Conservation (phyloP, 78 protist genomes). For the Dictyostelium brefeldianum region DNA sequence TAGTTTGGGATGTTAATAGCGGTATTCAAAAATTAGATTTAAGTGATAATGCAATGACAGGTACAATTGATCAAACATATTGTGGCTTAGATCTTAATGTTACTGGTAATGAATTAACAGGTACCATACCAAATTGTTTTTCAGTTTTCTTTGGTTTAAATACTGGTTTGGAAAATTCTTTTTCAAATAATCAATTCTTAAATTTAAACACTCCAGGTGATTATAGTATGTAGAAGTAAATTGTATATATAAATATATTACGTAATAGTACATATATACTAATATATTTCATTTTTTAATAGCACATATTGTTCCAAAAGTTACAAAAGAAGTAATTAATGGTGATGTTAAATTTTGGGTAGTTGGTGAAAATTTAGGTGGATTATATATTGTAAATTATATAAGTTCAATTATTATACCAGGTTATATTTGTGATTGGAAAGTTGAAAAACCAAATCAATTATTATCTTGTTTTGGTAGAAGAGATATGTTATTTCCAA, state of each 20-base stretch:
- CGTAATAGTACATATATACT: too few species aligned
- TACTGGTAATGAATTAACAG: background rate
- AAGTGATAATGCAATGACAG: background rate
- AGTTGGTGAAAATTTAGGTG: slow-evolving; percentile 1
- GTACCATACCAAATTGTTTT: background rate
- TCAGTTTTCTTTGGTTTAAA: background rate
- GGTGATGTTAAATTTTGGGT: background rate
- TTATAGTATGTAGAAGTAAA: too few species aligned
- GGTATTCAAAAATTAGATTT: too few species aligned
- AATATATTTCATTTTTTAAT: too few species aligned
- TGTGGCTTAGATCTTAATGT: background rate
- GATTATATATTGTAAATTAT: background rate
- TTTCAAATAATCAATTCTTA: background rate
- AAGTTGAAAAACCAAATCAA: background rate
- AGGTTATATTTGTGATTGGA: background rate
- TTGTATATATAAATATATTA: too few species aligned
- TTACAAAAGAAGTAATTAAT: background rate
- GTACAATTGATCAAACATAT: background rate
- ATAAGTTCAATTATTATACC: background rate
- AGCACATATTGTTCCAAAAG: background rate
- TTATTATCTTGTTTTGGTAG: background rate
- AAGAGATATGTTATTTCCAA: too few species aligned
- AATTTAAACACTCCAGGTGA: background rate
- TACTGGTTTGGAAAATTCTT: background rate
- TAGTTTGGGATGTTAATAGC: background rate